Evolutionary conservation across 2,329 filamentous ascomycete species (phyloP), one percentile per base, ranked within the genome.

Genomic region (Stagonosporopsis chrysanthemi): DNA sequence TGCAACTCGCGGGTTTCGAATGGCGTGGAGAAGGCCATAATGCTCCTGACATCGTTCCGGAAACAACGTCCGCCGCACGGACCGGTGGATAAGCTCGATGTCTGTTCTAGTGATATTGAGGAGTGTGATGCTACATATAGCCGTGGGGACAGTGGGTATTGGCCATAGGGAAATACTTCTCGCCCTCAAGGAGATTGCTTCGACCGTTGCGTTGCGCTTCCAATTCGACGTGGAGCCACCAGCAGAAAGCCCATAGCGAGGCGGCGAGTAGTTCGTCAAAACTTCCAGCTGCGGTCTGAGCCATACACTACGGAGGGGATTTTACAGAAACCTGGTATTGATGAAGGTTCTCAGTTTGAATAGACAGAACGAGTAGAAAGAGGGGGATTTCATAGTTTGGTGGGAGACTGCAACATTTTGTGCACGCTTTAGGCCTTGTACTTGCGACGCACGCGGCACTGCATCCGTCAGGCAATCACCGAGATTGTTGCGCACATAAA

Each of bases 1-100:
- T 51, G 45, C 36, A 46, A 39, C 47, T 19, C 19, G 39, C 39
- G 40, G 23, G 63, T 65, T 64, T 65, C 56, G 57, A 59, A 45
- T 43, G 39, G 52, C 53, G 46, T 58, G 56, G 43, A 40, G 33
- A 33, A 35, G 52, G 57, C 48, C 49, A 49, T 33, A 52, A 19
- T 33, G 41, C 23, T 36, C 33, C 33, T 55, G 38, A 48, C 51
- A 50, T 56, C 39, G 53, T 63, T 61, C 56, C 55, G 50, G 43
- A 52, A 51, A 50, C 58, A 40, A 50, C 38, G 39, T 44, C 52
- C 39, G 58, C 55, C 35, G 58, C 60, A 59, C 46, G 43, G 38
- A 43, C 55, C 46, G 31, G 35, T 46, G 44, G 51, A 31, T 47
- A 45, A 44, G 45, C 35, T 23, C 40, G 45, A 50, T 40, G 31